phyloP scores from a whole-genome alignment of 495 filamentous ascomycete genomes.

The Xylaria scruposa region DNA sequence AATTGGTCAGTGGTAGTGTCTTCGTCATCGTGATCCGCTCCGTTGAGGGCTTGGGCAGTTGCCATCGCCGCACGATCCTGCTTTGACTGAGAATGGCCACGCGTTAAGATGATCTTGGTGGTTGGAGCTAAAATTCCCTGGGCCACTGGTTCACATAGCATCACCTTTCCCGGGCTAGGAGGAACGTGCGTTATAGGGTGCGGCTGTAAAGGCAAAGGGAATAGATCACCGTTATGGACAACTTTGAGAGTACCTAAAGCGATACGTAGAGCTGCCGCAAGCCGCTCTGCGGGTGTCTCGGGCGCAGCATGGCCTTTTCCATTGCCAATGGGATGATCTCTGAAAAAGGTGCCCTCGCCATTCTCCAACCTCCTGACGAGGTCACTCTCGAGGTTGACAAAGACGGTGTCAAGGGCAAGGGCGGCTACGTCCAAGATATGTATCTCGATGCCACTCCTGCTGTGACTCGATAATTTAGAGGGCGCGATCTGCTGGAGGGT shows the following conservation, averaged over 20 bases:
- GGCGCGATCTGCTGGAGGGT: slow-evolving; percentile 64
- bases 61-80: slow-evolving; percentile 42
- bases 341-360: slow-evolving; percentile 63
- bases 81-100: slow-evolving; percentile 58
- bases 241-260: slow-evolving; percentile 73
- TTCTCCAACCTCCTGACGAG: slow-evolving; percentile 63
- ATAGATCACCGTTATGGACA: slow-evolving; percentile 81
- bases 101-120: slow-evolving; percentile 72
- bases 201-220: slow-evolving; percentile 82
- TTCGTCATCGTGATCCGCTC: slow-evolving; percentile 71
- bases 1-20: slow-evolving; percentile 89
- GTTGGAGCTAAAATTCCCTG: slow-evolving; percentile 79
- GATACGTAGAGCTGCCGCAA: slow-evolving; percentile 79
- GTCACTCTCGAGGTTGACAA: slow-evolving; percentile 82
- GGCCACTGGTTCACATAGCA: slow-evolving; percentile 76
- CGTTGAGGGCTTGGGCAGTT: slow-evolving; percentile 56
- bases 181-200: slow-evolving; percentile 89
- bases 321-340: slow-evolving; percentile 49
- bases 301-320: slow-evolving; percentile 36
- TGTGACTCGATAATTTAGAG: slow-evolving; percentile 68
- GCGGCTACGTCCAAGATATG: slow-evolving; percentile 80
- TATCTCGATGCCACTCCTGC: slow-evolving; percentile 74
- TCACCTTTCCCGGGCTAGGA: slow-evolving; percentile 80
- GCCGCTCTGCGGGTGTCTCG: slow-evolving; percentile 64
- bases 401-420: slow-evolving; percentile 79